phyloP scores from a whole-genome alignment of 2,329 filamentous ascomycete species.

The Alternaria sp. region DNA sequence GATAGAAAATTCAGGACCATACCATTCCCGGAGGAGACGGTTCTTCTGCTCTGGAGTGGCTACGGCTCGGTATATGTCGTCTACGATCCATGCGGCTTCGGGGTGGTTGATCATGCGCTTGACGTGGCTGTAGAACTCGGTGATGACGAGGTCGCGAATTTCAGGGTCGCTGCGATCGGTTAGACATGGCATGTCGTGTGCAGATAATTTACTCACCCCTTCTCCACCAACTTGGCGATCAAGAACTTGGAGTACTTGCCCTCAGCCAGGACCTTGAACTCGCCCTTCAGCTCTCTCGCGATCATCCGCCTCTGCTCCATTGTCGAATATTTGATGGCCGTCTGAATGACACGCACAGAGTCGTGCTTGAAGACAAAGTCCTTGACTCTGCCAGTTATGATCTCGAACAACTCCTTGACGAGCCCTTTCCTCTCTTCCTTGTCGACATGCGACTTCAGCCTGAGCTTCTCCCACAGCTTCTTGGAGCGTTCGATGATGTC shows the following conservation, averaged over 20 bases:
- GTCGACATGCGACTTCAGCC: slow-evolving; percentile 91
- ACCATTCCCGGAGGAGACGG: slow-evolving; percentile 89
- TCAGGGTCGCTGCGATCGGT: slow-evolving; percentile 69
- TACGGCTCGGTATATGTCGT: slow-evolving; percentile 91
- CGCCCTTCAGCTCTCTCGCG: slow-evolving; percentile 82
- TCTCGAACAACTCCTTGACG: slow-evolving; percentile 86
- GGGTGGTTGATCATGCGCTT: slow-evolving; percentile 93
- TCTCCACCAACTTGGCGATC: slow-evolving; percentile 93
- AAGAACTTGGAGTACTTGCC: slow-evolving; percentile 98
- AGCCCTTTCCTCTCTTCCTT: slow-evolving; percentile 85
- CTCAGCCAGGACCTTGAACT: slow-evolving; percentile 84
- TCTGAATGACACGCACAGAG: slow-evolving; percentile 94
- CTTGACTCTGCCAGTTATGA: slow-evolving; percentile 88
- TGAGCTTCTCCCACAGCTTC: slow-evolving; percentile 94
- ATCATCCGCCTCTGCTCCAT: slow-evolving; percentile 85
- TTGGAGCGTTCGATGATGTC: slow-evolving; percentile 88
- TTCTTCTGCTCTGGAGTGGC: slow-evolving; percentile 88
- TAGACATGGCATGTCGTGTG: slow-evolving; percentile 4
- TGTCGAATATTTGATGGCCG: slow-evolving; percentile 93
- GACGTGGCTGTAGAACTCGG: slow-evolving; percentile 94
- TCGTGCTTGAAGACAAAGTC: slow-evolving; percentile 99
- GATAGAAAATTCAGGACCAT: slow-evolving; percentile 89
- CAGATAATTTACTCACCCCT: slow-evolving; percentile 57
- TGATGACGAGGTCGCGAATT: slow-evolving; percentile 85
- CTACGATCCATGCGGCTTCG: slow-evolving; percentile 96